Base-by-base conservation (phyloP, 129 eudicot genomes). In the Artemisia annua region DNA sequence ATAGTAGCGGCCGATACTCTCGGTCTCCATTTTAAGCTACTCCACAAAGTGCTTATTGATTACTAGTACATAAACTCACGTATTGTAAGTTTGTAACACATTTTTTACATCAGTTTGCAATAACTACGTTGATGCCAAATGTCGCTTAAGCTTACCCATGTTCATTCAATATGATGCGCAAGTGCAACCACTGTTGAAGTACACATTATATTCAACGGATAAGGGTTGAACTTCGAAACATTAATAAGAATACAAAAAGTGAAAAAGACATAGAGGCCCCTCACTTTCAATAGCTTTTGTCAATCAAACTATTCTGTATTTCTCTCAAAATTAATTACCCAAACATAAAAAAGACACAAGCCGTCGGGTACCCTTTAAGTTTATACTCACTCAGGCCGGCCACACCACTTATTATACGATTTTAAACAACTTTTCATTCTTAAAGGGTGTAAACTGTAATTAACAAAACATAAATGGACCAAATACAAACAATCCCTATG, bases 301-400 rank as follows among this genome's bases (percentile, higher is more conserved):
- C 60, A 61, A 78, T 60, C 78, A 70, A 73, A 66, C 75, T 66
- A 19, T 49, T 71, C 39, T 78, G 74, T 81, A 51, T 78, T 64
- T 32, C 51, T 77, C 76, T 55, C 74, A 57, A n/a, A n/a, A 67
- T 75, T 50, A 60, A 75, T 75, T 57, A 67, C 79, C 8, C 39
- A 64, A 22, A 71, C 74, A 54, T 68, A 87, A 84, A 87, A 30
- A 32, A 32, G 89, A 72, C 69, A 81, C 68, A 70, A 66, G 24
- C 83, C 90, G 86, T 88, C 88, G 75, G 81, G 81, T 80, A 88
- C 80, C 78, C 28, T 58, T 80, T n/a, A n/a, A n/a, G n/a, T n/a
- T n/a, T 28, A 28, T 28, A 28, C 32, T 28, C 32, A 28, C 32
- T 28, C 32, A 28, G 32, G 32, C 60, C 83, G 72, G 75, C 60